These are phyloP conservation scores for Penicillium desertorum DNA, from an alignment of 495 filamentous ascomycete species.

Conservation along the genomic window DNA sequence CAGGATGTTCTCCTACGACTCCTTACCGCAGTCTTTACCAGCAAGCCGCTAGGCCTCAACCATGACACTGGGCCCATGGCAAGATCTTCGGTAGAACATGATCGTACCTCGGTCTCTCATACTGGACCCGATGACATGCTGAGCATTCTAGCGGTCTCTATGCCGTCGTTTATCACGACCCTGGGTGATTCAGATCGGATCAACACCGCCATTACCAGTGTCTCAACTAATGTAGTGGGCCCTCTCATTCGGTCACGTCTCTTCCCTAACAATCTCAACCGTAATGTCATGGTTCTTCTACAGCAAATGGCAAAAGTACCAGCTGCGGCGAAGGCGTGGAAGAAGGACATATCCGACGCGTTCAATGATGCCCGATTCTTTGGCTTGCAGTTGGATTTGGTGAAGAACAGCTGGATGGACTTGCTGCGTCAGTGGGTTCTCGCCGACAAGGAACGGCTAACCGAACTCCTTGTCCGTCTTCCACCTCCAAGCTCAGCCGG, in stretches of 20 bases:
- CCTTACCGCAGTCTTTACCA: conserved; percentile 88
- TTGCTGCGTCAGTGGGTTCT: conserved; percentile 79
- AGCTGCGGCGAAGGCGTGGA: conserved; percentile 85
- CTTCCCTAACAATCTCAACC: conserved; percentile 84
- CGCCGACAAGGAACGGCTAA: conserved; percentile 82
- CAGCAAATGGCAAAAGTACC: conserved; percentile 74
- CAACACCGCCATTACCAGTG: conserved; percentile 68
- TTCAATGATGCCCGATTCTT: conserved; percentile 92
- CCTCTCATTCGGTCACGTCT: conserved; percentile 80
- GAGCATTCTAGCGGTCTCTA: conserved; percentile 71
- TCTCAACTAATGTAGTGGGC: conserved; percentile 79
- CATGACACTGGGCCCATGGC: conserved; percentile 44
- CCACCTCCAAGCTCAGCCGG: conserved; percentile 89
- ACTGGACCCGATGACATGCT: conserved; percentile 71
- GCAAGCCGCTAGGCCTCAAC: conserved; percentile 65
- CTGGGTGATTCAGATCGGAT: conserved; percentile 84
- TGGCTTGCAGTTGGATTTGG: conserved; percentile 57
- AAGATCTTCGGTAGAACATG: conserved; percentile 47
- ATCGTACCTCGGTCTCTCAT: conserved; percentile 39
- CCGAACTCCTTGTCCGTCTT: conserved; percentile 74
- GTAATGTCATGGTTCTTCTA: conserved; percentile 66
- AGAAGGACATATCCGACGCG: conserved; percentile 85
- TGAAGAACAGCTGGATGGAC: conserved; percentile 75
- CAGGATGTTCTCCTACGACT: conserved; percentile 88
- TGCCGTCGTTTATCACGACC: conserved; percentile 81